Conservation (phyloP, 345 rosid genomes). For the Streptanthus diversifolius region DNA sequence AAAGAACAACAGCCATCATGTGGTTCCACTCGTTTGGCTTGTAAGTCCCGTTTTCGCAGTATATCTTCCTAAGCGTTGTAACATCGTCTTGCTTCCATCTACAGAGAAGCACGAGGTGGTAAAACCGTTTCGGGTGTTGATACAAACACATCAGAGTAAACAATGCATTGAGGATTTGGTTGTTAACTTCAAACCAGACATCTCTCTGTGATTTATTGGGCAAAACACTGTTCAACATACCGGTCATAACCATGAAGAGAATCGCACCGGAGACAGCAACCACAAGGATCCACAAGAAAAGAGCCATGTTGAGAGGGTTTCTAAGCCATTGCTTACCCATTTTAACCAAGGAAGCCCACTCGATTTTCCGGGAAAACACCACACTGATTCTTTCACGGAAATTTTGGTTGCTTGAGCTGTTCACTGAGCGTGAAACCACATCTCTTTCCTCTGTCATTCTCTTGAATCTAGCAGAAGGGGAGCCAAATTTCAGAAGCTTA, state of each 20-base stretch:
- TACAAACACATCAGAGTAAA: slow-evolving; percentile 92
- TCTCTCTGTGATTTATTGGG: slow-evolving; percentile 67
- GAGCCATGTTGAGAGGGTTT: slow-evolving; percentile 78
- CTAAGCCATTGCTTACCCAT: slow-evolving; percentile 67
- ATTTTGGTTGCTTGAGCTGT: slow-evolving; percentile 39
- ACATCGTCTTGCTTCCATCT: slow-evolving; percentile 78
- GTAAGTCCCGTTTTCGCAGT: slow-evolving; percentile 77
- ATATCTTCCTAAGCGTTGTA: slow-evolving; percentile 55
- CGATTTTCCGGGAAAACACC: slow-evolving; percentile 50
- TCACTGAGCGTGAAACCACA: slow-evolving; percentile 56
- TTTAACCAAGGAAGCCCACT: slow-evolving; percentile 52
- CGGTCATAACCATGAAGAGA: slow-evolving; percentile 90
- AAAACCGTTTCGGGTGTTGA: slow-evolving; percentile 81
- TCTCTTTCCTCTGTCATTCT: slow-evolving; percentile 61
- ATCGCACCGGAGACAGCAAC: slow-evolving; percentile 91
- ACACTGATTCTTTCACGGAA: slow-evolving; percentile 51
- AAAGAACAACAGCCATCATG: slow-evolving; percentile 74
- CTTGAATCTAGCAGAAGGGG: slow-evolving; percentile 60
- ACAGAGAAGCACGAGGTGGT: slow-evolving; percentile 74
- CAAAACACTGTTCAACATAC: slow-evolving; percentile 66
- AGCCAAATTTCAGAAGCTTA: slow-evolving; percentile 47
- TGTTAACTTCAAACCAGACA: slow-evolving; percentile 91
- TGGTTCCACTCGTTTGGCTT: slow-evolving; percentile 88
- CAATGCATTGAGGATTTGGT: slow-evolving; percentile 86
- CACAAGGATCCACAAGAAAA: slow-evolving; percentile 60